Percentiles rank a stretch among this genome's conserved stretches.
phyloP scores from a whole-genome alignment of 169 alveolate genomes.

The Cyclospora cayetanensis region DNA sequence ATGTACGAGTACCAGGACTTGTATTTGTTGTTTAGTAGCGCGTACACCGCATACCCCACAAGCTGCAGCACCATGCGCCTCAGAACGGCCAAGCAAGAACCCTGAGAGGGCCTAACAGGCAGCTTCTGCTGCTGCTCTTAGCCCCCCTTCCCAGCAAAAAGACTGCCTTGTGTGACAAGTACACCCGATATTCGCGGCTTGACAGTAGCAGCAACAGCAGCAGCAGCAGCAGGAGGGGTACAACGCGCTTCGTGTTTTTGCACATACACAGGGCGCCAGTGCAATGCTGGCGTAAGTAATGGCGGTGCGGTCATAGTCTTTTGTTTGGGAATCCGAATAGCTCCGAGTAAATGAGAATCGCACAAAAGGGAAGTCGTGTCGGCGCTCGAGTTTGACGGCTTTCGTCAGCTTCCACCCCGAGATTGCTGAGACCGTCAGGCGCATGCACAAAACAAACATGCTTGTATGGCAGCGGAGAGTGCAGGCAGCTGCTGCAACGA shows the following conservation, averaged over 20 bases:
- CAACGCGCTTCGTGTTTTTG: neutral
- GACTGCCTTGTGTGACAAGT: neutral
- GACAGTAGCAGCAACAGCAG: neutral
- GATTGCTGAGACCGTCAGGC: slow-evolving; percentile 65
- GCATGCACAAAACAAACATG: neutral
- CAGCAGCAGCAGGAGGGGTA: neutral
- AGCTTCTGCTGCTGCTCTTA: neutral
- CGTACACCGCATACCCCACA: slow-evolving; percentile 92
- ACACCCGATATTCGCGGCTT: neutral
- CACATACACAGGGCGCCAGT: slow-evolving; percentile 85
- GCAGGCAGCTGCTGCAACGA: neutral
- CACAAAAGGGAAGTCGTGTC: slow-evolving; percentile 87
- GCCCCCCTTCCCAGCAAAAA: neutral
- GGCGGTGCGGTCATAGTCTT: slow-evolving; percentile 92
- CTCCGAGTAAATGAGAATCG: slow-evolving; percentile 78
- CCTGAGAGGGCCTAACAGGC: no score
- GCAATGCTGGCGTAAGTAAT: slow-evolving; percentile 90
- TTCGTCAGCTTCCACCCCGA: slow-evolving; percentile 96
- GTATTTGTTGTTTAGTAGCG: slow-evolving; percentile 90
- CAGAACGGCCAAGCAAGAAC: no score
- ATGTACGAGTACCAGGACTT: slow-evolving; percentile 96
- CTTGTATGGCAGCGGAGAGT: neutral
- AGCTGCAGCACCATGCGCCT: slow-evolving; percentile 69
- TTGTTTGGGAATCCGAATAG: slow-evolving; percentile 89
- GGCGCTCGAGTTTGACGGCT: slow-evolving; percentile 88